phyloP scores from a whole-genome alignment of 2,329 filamentous ascomycete species.

The Myriosclerotinia scirpicola region DNA sequence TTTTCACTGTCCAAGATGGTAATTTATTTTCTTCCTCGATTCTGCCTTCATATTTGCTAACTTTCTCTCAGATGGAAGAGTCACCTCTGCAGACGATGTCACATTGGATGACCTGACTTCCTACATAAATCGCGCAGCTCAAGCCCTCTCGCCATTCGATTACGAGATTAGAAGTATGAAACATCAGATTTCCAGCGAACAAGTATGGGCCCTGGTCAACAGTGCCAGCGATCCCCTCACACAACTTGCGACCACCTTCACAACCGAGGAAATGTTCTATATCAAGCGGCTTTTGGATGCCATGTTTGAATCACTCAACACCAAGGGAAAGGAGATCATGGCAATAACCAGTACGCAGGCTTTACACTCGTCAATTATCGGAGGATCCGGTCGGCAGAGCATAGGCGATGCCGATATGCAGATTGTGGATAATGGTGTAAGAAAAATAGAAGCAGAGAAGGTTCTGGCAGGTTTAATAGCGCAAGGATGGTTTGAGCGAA shows the following conservation, averaged over 20 bases:
- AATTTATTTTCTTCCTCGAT: not conserved
- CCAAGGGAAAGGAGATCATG: slow-evolving; percentile 75
- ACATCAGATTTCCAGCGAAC: slow-evolving; percentile 65
- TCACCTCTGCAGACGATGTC: slow-evolving; percentile 60
- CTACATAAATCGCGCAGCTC: slow-evolving; percentile 69
- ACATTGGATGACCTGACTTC: slow-evolving; percentile 65
- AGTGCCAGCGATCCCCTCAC: slow-evolving; percentile 80
- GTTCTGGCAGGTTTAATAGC: slow-evolving; percentile 68
- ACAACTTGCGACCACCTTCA: slow-evolving; percentile 80
- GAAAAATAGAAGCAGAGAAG: slow-evolving; percentile 73
- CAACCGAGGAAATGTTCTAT: slow-evolving; percentile 82
- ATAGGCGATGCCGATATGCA: slow-evolving; percentile 37
- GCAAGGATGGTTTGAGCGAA: slow-evolving; percentile 84
- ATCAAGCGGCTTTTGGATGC: slow-evolving; percentile 83
- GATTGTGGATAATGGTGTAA: slow-evolving; percentile 58
- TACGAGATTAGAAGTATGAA: slow-evolving; percentile 77
- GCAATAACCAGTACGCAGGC: slow-evolving; percentile 79
- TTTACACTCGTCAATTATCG: slow-evolving; percentile 64
- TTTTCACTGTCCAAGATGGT: slow-evolving; percentile 55
- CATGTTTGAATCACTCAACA: slow-evolving; percentile 92
- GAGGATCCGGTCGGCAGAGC: slow-evolving; percentile 44
- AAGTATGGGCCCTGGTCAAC: slow-evolving; percentile 85
- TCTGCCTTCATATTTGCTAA: not conserved
- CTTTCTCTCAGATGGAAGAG: slow-evolving; percentile 43
- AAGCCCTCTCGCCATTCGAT: slow-evolving; percentile 75